These are phyloP conservation scores for Ganoderma boninense DNA, from an alignment of 1,284 basidiomycete genomes.

Conservation along the genomic window DNA sequence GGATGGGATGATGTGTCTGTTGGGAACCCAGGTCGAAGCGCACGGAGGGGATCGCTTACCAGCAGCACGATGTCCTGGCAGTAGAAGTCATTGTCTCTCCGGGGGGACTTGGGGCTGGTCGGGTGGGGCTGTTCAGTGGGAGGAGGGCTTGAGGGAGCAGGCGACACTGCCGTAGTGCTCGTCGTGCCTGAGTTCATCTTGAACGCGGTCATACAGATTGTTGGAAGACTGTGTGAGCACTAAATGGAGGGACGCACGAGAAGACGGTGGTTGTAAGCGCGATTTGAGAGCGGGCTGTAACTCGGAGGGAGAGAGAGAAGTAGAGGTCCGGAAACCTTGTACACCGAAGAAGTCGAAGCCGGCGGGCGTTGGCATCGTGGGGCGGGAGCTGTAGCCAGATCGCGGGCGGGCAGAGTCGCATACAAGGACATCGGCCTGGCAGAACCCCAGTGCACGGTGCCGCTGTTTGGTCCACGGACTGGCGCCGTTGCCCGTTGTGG, in stretches of 20 bases:
- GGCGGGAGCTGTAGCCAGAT: background rate
- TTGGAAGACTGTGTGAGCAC: background rate
- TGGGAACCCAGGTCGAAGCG: background rate
- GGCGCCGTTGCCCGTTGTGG: background rate
- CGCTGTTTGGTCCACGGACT: no score
- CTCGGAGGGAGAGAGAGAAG: background rate
- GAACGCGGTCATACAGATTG: background rate
- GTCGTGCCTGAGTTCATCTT: no score
- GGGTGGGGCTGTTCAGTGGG: background rate
- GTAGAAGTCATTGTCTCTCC: constrained; percentile 20
- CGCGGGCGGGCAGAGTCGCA: no score
- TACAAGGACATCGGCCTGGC: no score
- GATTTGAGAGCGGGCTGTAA: background rate
- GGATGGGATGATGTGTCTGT: background rate
- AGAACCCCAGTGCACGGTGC: no score
- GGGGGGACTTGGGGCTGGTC: background rate
- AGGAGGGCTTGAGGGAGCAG: background rate
- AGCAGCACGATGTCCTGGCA: constrained; percentile 17
- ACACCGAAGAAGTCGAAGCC: no score
- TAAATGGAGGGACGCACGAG: background rate
- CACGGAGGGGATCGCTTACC: background rate
- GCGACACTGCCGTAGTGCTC: background rate
- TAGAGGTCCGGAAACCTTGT: background rate
- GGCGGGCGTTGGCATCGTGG: no score
- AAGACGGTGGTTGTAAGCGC: background rate